Evolutionary conservation across 495 filamentous ascomycete species (phyloP).

Genomic region (Ascodesmis nigricans): DNA sequence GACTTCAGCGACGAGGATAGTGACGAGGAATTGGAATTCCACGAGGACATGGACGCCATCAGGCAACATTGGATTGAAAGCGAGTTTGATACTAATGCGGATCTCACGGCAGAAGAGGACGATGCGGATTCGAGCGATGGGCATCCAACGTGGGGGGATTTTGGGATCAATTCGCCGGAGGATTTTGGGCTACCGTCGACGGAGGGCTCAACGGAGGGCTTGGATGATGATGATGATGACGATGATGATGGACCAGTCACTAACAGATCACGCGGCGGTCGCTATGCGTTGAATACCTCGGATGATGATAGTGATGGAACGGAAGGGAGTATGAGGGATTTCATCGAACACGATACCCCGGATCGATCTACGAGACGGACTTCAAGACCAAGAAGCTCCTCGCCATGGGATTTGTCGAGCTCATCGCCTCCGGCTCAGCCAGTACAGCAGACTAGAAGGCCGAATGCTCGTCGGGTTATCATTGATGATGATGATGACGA

Average conservation of each 20-base stretch:
- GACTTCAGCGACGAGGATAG: constrained; percentile 9
- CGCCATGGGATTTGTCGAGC: background rate
- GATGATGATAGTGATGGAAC: constrained; percentile 23
- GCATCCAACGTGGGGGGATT: constrained; percentile 17
- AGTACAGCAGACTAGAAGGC: constrained; percentile 5
- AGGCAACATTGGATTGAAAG: no score
- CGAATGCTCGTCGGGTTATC: constrained; percentile 10
- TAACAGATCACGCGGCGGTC: background rate
- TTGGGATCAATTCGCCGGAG: constrained; percentile 12
- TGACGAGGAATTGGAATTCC: constrained; percentile 7
- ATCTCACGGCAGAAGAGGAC: constrained; percentile 6
- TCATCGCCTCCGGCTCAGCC: constrained; percentile 2
- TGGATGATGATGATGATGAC: constrained; percentile 4
- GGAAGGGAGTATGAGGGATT: constrained; percentile 16
- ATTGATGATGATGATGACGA: constrained; percentile 17
- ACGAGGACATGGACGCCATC: constrained; percentile 2
- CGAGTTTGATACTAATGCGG: constrained; percentile 2
- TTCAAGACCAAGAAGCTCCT: constrained; percentile 1
- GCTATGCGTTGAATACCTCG: constrained; percentile 14
- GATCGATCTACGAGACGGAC: constrained; percentile 3
- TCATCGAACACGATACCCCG: constrained; percentile 18
- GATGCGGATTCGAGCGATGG: constrained; percentile 4
- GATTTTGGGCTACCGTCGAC: no score
- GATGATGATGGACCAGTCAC: background rate
- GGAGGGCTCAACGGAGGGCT: no score